Conservation (phyloP, 306 rosid genomes). For the Quillaja saponaria region DNA sequence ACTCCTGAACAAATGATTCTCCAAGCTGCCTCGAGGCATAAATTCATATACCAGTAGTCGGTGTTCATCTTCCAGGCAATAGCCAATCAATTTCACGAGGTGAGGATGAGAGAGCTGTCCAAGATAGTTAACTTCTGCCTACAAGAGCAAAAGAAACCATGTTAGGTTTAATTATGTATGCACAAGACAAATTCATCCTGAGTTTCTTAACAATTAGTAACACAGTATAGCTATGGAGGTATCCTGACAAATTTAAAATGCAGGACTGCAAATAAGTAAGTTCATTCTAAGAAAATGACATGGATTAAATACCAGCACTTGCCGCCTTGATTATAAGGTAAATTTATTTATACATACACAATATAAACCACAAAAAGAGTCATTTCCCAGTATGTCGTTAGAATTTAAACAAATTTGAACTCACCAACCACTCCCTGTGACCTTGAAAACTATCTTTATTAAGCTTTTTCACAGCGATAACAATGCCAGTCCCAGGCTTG, state of each 20-base stretch:
- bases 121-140: constrained; percentile 68
- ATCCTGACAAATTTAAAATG: too few species aligned
- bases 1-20: constrained; percentile 72
- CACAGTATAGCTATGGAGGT: too few species aligned
- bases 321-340: too few species aligned
- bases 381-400: not conserved
- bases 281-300: too few species aligned
- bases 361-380: not conserved
- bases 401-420: constrained; percentile 27
- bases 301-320: too few species aligned
- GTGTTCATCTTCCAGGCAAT: constrained; percentile 64
- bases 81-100: constrained; percentile 63
- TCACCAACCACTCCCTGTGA: constrained; percentile 74
- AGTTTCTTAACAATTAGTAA: too few species aligned
- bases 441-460: constrained; percentile 58
- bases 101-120: constrained; percentile 67
- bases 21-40: constrained; percentile 76
- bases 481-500: constrained; percentile 63
- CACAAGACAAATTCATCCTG: too few species aligned
- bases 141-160: constrained; percentile 6
- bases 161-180: not conserved
- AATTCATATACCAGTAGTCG: constrained; percentile 61
- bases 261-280: too few species aligned
- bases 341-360: too few species aligned
- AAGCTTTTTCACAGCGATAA: constrained; percentile 69